A percentile compares a stretch with the other conserved stretches of the same genome.
Conservation (phyloP, 768 basidiomycete species). For the Leccinum rimulosum region DNA sequence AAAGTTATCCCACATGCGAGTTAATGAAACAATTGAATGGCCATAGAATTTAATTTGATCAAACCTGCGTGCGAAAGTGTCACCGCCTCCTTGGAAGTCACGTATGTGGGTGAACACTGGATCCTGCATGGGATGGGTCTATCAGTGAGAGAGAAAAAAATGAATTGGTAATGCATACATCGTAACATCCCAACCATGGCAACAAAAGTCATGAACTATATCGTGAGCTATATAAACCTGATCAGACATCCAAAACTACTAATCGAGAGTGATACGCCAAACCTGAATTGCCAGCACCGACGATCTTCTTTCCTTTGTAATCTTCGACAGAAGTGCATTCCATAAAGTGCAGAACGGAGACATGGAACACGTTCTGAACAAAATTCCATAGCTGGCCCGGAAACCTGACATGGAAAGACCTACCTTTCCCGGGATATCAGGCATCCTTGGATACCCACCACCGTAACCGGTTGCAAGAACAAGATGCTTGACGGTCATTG, state of each 20-base stretch:
- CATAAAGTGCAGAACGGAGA: conserved; percentile 52
- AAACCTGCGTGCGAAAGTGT: conserved; percentile 17
- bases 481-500: conserved; percentile 46
- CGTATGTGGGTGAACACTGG: conserved; percentile 30
- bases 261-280: conserved; percentile 2
- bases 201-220: conserved; percentile 35
- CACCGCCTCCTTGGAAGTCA: conserved; percentile 17
- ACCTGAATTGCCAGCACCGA: conserved; percentile 66
- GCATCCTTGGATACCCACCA: conserved; percentile 47
- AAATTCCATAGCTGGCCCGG: background rate
- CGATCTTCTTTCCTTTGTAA: conserved; percentile 59
- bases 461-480: conserved; percentile 55
- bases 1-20: conserved; percentile 12
- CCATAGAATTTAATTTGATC: background rate
- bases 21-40: background rate
- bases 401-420: background rate
- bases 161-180: conserved; percentile 14
- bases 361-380: conserved; percentile 47
- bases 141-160: conserved; percentile 30
- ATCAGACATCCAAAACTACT: background rate
- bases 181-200: conserved; percentile 30
- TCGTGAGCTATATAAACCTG: conserved; percentile 32
- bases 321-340: conserved; percentile 44
- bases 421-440: conserved; percentile 44
- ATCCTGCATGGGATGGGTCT: conserved; percentile 11